Conservation (phyloP, 2,329 filamentous ascomycete genomes). For the Colletotrichum tanaceti region DNA sequence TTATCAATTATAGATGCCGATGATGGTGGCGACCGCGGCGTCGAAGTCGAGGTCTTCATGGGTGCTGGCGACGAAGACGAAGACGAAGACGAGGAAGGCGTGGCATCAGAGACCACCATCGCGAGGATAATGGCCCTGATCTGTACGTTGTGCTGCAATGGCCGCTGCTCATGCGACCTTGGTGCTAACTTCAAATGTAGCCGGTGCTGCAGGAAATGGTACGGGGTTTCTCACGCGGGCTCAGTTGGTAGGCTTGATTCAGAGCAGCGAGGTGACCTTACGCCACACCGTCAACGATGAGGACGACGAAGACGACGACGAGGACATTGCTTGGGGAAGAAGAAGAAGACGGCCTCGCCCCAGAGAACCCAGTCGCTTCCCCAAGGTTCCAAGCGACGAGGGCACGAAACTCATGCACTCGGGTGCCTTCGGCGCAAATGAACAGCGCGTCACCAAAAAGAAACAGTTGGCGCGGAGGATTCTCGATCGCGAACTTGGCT, state of each 20-base stretch:
- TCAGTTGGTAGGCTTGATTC: constrained; percentile 56
- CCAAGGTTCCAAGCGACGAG: constrained; percentile 84
- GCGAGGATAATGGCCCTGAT: constrained; percentile 22
- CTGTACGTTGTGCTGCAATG: background rate
- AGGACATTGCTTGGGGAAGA: constrained; percentile 55
- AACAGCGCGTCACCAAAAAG: constrained; percentile 61
- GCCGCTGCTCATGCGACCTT: constrained; percentile 43
- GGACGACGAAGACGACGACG: constrained; percentile 53
- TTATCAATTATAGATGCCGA: constrained; percentile 43
- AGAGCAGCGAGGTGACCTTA: constrained; percentile 51
- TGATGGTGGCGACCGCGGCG: constrained; percentile 44
- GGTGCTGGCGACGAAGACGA: constrained; percentile 37
- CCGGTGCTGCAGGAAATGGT: constrained; percentile 44
- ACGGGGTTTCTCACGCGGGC: constrained; percentile 49
- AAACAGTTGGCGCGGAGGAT: constrained; percentile 76
- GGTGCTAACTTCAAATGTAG: constrained; percentile 48
- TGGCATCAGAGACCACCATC: constrained; percentile 25
- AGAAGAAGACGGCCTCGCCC: constrained; percentile 53
- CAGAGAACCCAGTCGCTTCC: constrained; percentile 70
- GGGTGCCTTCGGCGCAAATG: constrained; percentile 80
- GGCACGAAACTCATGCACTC: constrained; percentile 84
- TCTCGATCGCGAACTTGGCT: constrained; percentile 83
- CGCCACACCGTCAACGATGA: constrained; percentile 50
- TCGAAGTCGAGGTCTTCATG: constrained; percentile 25
- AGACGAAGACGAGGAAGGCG: constrained; percentile 43